Evolutionary conservation across 495 filamentous ascomycete species (phyloP).

Genomic region (Aspergillus biplanus): DNA sequence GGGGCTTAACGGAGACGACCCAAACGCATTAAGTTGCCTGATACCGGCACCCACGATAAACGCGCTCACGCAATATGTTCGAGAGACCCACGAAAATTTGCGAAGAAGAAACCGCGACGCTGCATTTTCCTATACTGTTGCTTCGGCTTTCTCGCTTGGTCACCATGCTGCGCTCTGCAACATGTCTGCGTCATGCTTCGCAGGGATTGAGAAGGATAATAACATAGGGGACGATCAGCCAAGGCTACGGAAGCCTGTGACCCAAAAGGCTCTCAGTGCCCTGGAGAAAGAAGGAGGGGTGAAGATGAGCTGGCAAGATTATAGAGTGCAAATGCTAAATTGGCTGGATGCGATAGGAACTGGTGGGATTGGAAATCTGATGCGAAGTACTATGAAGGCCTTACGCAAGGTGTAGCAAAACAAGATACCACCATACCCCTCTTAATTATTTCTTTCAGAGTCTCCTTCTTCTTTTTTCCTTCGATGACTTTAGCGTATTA

Average conservation of each 20-base stretch:
- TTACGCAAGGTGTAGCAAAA: conserved; percentile 46
- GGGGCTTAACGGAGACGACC: conserved; percentile 68
- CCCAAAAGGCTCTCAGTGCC: conserved; percentile 62
- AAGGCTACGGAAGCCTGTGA: conserved; percentile 76
- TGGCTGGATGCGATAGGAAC: conserved; percentile 69
- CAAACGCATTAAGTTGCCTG: conserved; percentile 75
- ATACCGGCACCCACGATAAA: conserved; percentile 53
- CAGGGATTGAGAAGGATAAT: conserved; percentile 64
- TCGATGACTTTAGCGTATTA: background rate
- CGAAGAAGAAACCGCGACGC: conserved; percentile 41
- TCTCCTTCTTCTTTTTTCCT: background rate
- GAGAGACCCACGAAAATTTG: conserved; percentile 37
- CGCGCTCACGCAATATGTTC: conserved; percentile 53
- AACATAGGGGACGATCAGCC: conserved; percentile 48
- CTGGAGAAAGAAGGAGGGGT: conserved; percentile 72
- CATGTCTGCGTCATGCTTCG: conserved; percentile 67
- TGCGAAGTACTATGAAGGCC: conserved; percentile 84
- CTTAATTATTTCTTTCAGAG: background rate
- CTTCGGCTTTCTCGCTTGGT: conserved; percentile 69
- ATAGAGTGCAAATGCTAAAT: conserved; percentile 71
- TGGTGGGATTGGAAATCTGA: conserved; percentile 68
- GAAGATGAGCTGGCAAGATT: conserved; percentile 71
- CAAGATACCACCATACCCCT: background rate
- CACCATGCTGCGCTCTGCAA: conserved; percentile 68
- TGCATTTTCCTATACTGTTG: conserved; percentile 50